Base-by-base conservation (phyloP, 495 filamentous ascomycete species). In the Pyrenula massariospora region DNA sequence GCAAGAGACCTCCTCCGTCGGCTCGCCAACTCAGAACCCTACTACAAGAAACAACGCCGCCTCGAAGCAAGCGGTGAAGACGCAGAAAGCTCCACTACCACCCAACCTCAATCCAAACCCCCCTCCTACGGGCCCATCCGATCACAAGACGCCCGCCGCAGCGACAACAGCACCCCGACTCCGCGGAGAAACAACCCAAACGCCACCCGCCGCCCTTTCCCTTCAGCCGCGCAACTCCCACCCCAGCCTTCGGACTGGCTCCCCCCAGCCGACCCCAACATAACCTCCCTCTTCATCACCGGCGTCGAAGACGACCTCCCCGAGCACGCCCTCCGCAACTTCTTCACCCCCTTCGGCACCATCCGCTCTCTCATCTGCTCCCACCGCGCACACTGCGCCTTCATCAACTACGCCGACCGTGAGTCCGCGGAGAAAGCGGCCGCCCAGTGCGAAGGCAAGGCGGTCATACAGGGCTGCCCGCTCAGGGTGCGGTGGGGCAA, bases 231-330 rank as follows among this genome's bases (percentile, higher is more conserved):
- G 24, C 87, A 88, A 62, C 69, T 91, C 22, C 89, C 91, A 1
- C 88, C 89, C 0, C 82, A 82, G 15, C 84, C 84, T 1, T 82
- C 86, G 58, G 93, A 97, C 67, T 90, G 91, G 60, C 68, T 83
- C 1, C 94, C 93, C 0, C 94, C 93, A 0, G 68, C 80, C 10
- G 93, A 98, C 63, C 79, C 70, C 12, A 91, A 84, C 50, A 85
- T 98, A 62, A 92, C 86, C 50, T 95, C 91, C 0, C 77, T 98
- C 1, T 97, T 98, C 63, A 77, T 96, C 24, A 97, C 91, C 0
- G 93, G 93, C 20, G 85, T 98, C 12, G 93, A 98, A 67, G 93
- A 97, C 67, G 93, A 97, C 62, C 77, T 97, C 2, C 91, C 93
- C 12, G 93, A 98, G 66, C 84, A 91, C 70, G 84, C 87, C 58